Conservation (phyloP, 768 basidiomycete species). For the Dentipellis sp. region DNA sequence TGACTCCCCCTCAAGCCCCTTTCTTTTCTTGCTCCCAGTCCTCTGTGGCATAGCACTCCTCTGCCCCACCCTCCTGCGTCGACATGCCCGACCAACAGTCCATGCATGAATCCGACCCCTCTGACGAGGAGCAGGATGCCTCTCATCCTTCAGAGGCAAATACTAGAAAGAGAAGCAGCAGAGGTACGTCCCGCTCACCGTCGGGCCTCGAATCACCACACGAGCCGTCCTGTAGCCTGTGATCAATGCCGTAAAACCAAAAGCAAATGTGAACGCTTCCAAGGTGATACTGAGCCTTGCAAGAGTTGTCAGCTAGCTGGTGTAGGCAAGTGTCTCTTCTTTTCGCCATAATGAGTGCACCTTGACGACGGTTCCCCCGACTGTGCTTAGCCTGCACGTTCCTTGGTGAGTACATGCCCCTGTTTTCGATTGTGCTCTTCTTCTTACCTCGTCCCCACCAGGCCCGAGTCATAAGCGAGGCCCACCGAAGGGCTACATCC, state of each 20-base stretch:
- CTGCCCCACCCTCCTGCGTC: too few relatives aligned
- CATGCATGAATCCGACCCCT: conserved; percentile 8
- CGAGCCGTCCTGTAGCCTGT: conserved; percentile 43
- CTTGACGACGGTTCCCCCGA: conserved; percentile 14
- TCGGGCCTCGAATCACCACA: neutral
- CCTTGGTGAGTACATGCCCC: conserved; percentile 31
- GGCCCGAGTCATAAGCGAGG: conserved; percentile 79
- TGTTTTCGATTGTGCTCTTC: neutral
- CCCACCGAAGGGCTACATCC: conserved; percentile 85
- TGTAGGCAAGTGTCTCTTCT: conserved; percentile 31
- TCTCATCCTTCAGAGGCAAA: conserved; percentile 1
- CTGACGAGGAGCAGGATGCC: conserved; percentile 11
- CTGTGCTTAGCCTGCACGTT: conserved; percentile 49
- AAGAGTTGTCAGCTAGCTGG: conserved; percentile 55
- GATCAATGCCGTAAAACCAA: conserved; percentile 86
- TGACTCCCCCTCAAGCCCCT: too few relatives aligned
- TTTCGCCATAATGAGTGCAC: conserved; percentile 3
- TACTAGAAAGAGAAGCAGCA: conserved; percentile 14
- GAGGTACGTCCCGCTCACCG: conserved; percentile 6
- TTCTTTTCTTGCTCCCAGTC: too few relatives aligned
- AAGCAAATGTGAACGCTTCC: conserved; percentile 69
- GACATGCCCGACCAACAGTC: neutral
- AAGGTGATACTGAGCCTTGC: conserved; percentile 39
- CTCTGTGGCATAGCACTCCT: too few relatives aligned
- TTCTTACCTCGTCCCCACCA: conserved; percentile 18